phyloP scores from a whole-genome alignment of 768 basidiomycete genomes.

The Mycena kentingensis region DNA sequence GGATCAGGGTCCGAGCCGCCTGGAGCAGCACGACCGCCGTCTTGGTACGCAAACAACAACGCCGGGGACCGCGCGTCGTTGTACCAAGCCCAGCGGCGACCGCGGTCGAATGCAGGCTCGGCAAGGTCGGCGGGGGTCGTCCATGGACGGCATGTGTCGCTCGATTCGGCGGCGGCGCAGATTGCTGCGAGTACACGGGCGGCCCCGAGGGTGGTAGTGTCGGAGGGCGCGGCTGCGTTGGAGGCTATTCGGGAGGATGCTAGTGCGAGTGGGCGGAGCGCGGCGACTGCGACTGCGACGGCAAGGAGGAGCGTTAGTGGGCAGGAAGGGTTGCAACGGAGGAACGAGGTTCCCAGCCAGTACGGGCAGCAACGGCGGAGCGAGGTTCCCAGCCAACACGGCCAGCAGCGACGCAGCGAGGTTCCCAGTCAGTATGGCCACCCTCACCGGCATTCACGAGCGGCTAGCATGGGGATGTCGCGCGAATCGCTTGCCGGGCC shows the following conservation, averaged over 20 bases:
- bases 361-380: too few species aligned
- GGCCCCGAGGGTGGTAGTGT: neutral
- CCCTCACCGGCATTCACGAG: too few species aligned
- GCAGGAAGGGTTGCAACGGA: slow-evolving; percentile 5
- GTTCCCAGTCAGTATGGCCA: too few species aligned
- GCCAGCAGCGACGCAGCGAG: too few species aligned
- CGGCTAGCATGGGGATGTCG: slow-evolving; percentile 8
- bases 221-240: slow-evolving; percentile 4
- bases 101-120: slow-evolving; percentile 20
- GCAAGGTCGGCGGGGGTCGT: slow-evolving; percentile 5
- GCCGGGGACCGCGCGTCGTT: slow-evolving; percentile 5
- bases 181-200: slow-evolving; percentile 1
- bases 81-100: slow-evolving; percentile 14
- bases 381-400: too few species aligned
- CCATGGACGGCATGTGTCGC: slow-evolving; percentile 14
- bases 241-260: slow-evolving; percentile 18
- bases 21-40: neutral
- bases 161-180: slow-evolving; percentile 10
- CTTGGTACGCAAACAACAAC: neutral
- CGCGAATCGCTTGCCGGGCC: slow-evolving; percentile 12
- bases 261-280: slow-evolving; percentile 9
- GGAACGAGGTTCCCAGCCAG: too few species aligned
- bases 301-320: slow-evolving; percentile 1
- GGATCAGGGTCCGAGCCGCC: neutral
- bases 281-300: neutral